These are phyloP conservation scores for Plantago lanceolata DNA, from an alignment of 305 asterid genomes.

Conservation along the genomic window DNA sequence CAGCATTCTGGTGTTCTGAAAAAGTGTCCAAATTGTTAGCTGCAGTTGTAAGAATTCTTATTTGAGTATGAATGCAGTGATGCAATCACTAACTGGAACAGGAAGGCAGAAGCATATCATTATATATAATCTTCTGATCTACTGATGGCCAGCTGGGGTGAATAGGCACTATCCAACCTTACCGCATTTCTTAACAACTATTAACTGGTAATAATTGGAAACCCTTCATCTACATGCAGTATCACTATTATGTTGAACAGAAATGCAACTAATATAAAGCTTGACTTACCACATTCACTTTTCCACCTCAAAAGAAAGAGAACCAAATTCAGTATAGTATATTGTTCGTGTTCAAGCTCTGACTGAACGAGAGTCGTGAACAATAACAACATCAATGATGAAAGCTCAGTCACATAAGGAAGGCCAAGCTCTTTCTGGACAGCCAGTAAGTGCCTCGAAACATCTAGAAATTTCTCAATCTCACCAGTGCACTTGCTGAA, in stretches of 20 bases:
- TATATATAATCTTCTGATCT: too few relatives aligned
- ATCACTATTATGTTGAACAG: background rate
- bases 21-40: slow-evolving; percentile 25
- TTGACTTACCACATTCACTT: slow-evolving; percentile 53
- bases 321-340: slow-evolving; percentile 51
- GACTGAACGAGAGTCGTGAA: slow-evolving; percentile 58
- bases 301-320: slow-evolving; percentile 78
- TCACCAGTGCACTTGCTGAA: slow-evolving; percentile 47
- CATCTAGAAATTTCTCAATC: slow-evolving; percentile 58
- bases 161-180: background rate
- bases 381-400: slow-evolving; percentile 54
- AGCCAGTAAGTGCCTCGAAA: slow-evolving; percentile 58
- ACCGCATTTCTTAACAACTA: background rate
- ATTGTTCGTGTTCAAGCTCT: slow-evolving; percentile 87
- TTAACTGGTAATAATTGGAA: too few relatives aligned
- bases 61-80: slow-evolving; percentile 9
- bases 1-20: slow-evolving; percentile 44
- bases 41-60: slow-evolving; percentile 16
- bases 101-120: background rate
- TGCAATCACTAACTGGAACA: slow-evolving; percentile 17
- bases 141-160: background rate
- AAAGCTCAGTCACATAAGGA: slow-evolving; percentile 45
- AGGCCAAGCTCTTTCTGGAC: slow-evolving; percentile 85
- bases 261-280: background rate
- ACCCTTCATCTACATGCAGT: background rate